Evolutionary conservation across 2,329 filamentous ascomycete species (phyloP), one percentile per base, ranked within the genome.

Genomic region (Gaeumannomyces sp.): DNA sequence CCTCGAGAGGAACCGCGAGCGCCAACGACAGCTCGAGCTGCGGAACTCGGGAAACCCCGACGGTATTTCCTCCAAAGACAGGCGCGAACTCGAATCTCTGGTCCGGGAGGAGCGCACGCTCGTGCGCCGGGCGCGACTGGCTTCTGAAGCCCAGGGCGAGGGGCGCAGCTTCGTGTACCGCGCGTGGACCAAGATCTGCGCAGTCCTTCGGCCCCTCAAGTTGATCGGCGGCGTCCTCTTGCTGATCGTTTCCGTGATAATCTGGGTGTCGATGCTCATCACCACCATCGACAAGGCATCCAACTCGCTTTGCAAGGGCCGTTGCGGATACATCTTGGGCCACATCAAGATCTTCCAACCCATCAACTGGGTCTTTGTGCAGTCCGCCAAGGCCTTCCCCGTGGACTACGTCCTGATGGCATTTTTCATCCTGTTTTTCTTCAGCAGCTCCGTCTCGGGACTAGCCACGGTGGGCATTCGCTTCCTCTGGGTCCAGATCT

Each of bases 271-370:
- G 16, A 98, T 99, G 92, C 84, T 98, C 70, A 90, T 98, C 73
- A 98, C 94, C 0, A 90, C 88, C 69, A 93, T 98, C 72, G 95
- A 99, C 84, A 98, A 98, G 80, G 92, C 93, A 50, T 93, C 90
- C 76, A 97, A 98, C 79, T 97, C 93, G 4, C 80, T 96, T 68
- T 99, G 95, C 84, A 94, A 95, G 75, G 81, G 88, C 66, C 88
- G 87, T 71, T 99, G 95, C 74, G 95, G 95, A 67, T 99, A 97
- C 77, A 91, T 98, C 62, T 83, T 99, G 5, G 92, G 89, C 59
- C 84, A 82, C 73, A 90, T 96, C 75, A 92, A 96, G 75, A 88
- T 98, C 70, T 96, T 97, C 81, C 95, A 99, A 75, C 95, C 95
- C 1, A 81, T 97, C 73, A 98, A 99, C 79, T 96, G 89, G 85